Evolutionary conservation across 495 filamentous ascomycete genomes (phyloP), one percentile per base, ranked within the genome.

Genomic region (Jackrogersella minutella): DNA sequence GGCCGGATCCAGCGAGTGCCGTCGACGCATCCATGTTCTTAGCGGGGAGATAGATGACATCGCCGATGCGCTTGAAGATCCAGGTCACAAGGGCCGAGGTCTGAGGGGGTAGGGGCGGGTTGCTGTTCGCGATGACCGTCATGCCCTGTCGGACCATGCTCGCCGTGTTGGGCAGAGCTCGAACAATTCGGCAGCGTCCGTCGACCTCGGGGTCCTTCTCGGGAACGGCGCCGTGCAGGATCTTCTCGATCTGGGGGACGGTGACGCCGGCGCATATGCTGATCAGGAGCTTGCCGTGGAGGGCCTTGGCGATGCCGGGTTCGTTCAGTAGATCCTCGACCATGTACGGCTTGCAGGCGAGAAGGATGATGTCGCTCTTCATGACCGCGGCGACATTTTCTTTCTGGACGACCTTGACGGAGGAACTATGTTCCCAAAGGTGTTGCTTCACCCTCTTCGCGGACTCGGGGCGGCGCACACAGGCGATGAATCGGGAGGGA

Each of bases 221-320:
- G 9, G 64, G 68, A 0, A 74, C 73, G 16, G 74, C 76, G 0
- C 78, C 78, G 54, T 86, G 84, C 1, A 96, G 75, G n/a, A 82
- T 81, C 3, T 74, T 71, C 58, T 85, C 80, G 26, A 97, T 84
- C 63, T 92, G 84, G 11, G 81, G 46, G 0, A 86, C 85, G 0
- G 87, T 84, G 4, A 94, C 87, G n/a, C 93, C 93, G 1, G 92
- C 93, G 39, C 92, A 84, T 56, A 97, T 92, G 70, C 86, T 90
- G 66, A 97, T 90, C 4, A 97, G 78, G 3, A 97, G 79, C 66
- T 97, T 97, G 1, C 90, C 90, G 8, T 78, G 66, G 0, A 97
- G 78, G 1, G 92, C 91, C 52, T 88, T 82, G 22, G 76, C 73
- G 81, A 96, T 90, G 26, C 89, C 90, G 0, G 79, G 72, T 41